Conservation (phyloP, 208 protist genomes). For the Chromosphaera perkinsii region DNA sequence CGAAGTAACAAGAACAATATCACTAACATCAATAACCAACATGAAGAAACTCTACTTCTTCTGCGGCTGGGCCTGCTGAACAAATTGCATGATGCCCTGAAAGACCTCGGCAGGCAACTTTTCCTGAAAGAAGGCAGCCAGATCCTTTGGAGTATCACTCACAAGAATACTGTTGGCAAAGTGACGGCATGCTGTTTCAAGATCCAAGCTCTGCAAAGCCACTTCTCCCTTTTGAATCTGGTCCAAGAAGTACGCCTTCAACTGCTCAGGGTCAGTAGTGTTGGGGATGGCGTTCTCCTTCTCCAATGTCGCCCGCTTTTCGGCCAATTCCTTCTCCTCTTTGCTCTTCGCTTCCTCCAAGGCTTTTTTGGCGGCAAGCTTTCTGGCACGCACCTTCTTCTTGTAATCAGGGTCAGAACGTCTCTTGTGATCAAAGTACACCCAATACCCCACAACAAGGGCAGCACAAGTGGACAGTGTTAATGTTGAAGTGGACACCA, state of each 20-base stretch:
- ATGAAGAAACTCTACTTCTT: no score
- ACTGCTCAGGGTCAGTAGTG: background rate
- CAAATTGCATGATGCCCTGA: no score
- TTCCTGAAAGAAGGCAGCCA: conserved; percentile 5
- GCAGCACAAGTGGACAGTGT: background rate
- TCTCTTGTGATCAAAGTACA: conserved; percentile 4
- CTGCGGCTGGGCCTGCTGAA: no score
- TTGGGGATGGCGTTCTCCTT: background rate
- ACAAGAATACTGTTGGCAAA: conserved; percentile 18
- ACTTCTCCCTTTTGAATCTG: background rate
- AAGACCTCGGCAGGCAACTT: no score
- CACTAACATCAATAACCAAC: no score
- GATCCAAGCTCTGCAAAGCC: background rate
- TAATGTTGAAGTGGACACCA: background rate
- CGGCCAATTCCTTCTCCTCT: background rate
- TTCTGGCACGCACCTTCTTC: conserved; percentile 1
- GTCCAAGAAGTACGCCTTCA: background rate
- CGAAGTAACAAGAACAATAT: no score
- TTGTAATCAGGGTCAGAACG: conserved; percentile 20
- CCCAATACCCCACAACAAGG: background rate
- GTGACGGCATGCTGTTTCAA: conserved; percentile 1
- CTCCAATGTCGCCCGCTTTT: background rate
- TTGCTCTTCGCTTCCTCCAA: background rate
- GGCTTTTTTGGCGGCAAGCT: background rate
- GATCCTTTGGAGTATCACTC: conserved; percentile 11